These are phyloP conservation scores for Boletus smithii DNA, from an alignment of 1,284 basidiomycete species.

Conservation along the genomic window DNA sequence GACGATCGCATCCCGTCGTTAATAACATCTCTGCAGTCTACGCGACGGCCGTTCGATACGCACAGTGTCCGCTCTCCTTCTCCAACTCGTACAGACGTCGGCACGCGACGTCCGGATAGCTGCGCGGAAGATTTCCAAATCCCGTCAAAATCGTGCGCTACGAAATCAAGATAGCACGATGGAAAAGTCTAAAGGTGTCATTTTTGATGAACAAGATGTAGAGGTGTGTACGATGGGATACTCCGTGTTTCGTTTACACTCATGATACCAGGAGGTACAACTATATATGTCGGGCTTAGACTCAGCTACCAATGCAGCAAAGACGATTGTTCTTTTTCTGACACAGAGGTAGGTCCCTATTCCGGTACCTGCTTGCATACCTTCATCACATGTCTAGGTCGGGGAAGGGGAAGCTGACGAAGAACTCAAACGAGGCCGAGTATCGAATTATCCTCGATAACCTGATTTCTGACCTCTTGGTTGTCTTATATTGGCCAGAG, in stretches of 20 bases:
- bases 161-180: slow-evolving; percentile 55
- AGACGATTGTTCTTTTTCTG: slow-evolving; percentile 81
- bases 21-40: slow-evolving; percentile 42
- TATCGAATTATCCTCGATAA: slow-evolving; percentile 90
- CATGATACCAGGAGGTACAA: slow-evolving; percentile 52
- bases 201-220: slow-evolving; percentile 63
- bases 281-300: slow-evolving; percentile 69
- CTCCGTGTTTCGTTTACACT: slow-evolving; percentile 1
- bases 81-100: slow-evolving; percentile 95
- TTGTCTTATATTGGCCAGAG: slow-evolving; percentile 89
- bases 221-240: slow-evolving; percentile 42
- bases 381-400: slow-evolving; percentile 43
- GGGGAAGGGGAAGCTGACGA: slow-evolving; percentile 79
- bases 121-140: slow-evolving; percentile 57
- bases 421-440: slow-evolving; percentile 86
- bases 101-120: slow-evolving; percentile 73
- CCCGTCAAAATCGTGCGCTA: slow-evolving; percentile 59
- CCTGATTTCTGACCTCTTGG: slow-evolving; percentile 84
- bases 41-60: slow-evolving; percentile 85
- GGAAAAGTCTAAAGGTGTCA: slow-evolving; percentile 45
- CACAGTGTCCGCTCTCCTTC: slow-evolving; percentile 85
- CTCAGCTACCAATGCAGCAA: slow-evolving; percentile 78
- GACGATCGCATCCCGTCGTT: neutral
- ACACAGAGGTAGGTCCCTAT: slow-evolving; percentile 59
- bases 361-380: neutral